Base-by-base conservation (phyloP, 1,284 basidiomycete species). In the Pseudozyma tsukubaensis region DNA sequence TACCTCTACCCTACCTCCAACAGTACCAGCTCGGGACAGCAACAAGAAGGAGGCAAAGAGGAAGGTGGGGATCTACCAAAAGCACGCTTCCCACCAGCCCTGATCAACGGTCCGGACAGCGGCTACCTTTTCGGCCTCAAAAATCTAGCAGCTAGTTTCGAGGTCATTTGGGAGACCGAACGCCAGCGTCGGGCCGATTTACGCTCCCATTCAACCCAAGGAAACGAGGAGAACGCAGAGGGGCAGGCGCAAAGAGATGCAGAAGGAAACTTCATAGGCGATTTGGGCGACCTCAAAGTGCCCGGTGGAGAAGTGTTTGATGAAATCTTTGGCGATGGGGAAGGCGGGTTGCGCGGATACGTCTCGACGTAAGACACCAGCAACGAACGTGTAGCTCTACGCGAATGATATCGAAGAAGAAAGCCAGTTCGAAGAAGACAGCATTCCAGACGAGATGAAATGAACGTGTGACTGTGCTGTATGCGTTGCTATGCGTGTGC, bases 121-220 rank as follows among this genome's bases (percentile, higher is more conserved):
- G 96, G 96, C 10, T 99, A 98, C 86, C 86, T 98, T 42, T 94
- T 92, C 82, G 96, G 96, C 1, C 86, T 99, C 81, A 91, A 91
- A 87, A 94, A 89, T 80, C 86, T 99, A 39, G 56, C 81, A 19
- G 40, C 89, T 90, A 40, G 88, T 88, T 78, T 91, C 64, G 93
- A 95, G 85, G 78, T 78, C 61, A 84, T 84, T 40, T 84, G 79
- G 81, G 55, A 78, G 37, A 66, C 54, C 13, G 79, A 82, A 59
- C 67, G 83, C 8, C 34, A 50, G 18, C 51, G 68, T 8, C 66
- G 80, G 9, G 47, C 63, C 7, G 52, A 69, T 39, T 35, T 55
- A 42, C 62, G 57, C 19, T 29, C n/a, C 14, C 24, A n/a, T n/a
- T n/a, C n/a, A 34, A 32, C 24, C 24, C 49, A 19, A 13, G 16